A percentile compares a stretch with the other conserved stretches of the same genome.
Conservation (phyloP, 139 green algal species). For the Tetratostichococcus sp. region DNA sequence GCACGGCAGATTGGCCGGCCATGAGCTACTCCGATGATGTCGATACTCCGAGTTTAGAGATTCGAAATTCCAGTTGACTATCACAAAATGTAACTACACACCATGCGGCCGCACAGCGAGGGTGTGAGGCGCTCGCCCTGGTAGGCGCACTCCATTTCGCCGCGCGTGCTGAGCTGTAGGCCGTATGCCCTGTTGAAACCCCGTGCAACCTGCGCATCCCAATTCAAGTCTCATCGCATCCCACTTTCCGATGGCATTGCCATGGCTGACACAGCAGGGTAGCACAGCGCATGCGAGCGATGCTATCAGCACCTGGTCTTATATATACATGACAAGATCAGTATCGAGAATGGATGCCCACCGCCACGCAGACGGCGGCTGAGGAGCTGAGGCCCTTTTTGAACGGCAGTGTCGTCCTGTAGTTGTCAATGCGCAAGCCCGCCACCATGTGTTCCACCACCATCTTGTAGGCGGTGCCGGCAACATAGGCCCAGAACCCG, state of each 20-base stretch:
- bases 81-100: not conserved
- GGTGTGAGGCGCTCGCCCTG: slow-evolving; percentile 65
- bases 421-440: slow-evolving; percentile 55
- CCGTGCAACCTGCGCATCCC: slow-evolving; percentile 30
- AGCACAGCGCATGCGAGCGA: too few species aligned
- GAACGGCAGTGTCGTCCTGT: slow-evolving; percentile 61
- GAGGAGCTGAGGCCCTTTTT: slow-evolving; percentile 67
- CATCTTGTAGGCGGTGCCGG: slow-evolving; percentile 56
- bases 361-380: slow-evolving; percentile 68
- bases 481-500: slow-evolving; percentile 63
- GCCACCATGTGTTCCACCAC: slow-evolving; percentile 33
- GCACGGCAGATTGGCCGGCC: too few species aligned
- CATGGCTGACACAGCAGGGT: too few species aligned
- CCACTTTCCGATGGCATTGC: too few species aligned
- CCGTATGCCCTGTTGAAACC: slow-evolving; percentile 51
- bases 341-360: slow-evolving; percentile 4
- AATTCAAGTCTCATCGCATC: not conserved
- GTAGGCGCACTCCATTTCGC: slow-evolving; percentile 71
- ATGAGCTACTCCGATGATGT: too few species aligned
- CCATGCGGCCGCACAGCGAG: slow-evolving; percentile 35
- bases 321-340: too few species aligned
- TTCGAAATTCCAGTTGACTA: too few species aligned
- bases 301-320: too few species aligned
- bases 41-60: too few species aligned
- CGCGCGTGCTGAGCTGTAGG: slow-evolving; percentile 52